Base-by-base conservation (phyloP, 75 land plant genomes). In the Larix kaempferi region DNA sequence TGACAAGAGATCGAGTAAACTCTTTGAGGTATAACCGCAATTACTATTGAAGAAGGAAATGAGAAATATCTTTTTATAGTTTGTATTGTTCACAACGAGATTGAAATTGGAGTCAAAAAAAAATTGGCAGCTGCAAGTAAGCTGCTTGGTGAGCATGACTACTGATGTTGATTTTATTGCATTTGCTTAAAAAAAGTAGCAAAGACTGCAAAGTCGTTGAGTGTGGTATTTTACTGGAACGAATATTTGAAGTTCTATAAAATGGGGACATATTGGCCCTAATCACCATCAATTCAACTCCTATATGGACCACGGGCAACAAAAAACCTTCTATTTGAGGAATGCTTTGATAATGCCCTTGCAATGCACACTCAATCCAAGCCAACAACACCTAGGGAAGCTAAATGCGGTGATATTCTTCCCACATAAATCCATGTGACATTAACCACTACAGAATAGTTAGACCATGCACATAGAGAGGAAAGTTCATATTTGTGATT, bases 41-140 rank as follows among this genome's bases (percentile, higher is more conserved):
- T n/a, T n/a, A n/a, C n/a, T n/a, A n/a, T n/a, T n/a, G n/a, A n/a
- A n/a, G n/a, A n/a, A n/a, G n/a, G n/a, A n/a, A n/a, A n/a, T n/a
- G n/a, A n/a, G n/a, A n/a, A n/a, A n/a, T n/a, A n/a, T n/a, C n/a
- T n/a, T n/a, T n/a, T n/a, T n/a, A n/a, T n/a, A n/a, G n/a, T 95
- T 60, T 93, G 92, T 63, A 85, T 89, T 78, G 98, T 95, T 71
- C 98, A 95, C 84, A 95, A 95, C 71, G 98, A 95, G 83, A 95
- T 96, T 21, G 91, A 94, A 77, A 95, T 94, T 22, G 96, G 98
- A 21, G 98, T 95, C 63, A n/a, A 95, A 96, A 95, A 95, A 72
- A 87, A 93, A 71, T 80, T 95, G 81, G 74, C 86, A 59, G 71
- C 81, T 52, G 88, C 93, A 2, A 84, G 98, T 59, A 85, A 71